phyloP scores from a whole-genome alignment of 495 filamentous ascomycete genomes.

The Choiromyces venosus region DNA sequence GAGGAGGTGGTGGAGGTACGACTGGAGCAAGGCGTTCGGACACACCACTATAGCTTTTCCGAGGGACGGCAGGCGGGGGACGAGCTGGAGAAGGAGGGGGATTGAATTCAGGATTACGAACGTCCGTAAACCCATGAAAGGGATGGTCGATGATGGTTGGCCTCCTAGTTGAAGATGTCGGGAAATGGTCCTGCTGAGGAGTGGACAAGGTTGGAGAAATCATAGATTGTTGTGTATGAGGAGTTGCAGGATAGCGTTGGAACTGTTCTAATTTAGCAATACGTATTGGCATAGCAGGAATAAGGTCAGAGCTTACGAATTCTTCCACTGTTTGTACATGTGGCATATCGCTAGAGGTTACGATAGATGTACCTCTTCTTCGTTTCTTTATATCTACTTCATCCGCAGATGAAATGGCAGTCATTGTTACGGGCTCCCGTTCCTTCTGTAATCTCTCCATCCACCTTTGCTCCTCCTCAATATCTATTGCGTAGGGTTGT shows the following conservation, averaged over 20 bases:
- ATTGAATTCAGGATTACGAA: constrained; percentile 43
- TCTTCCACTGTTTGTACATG: constrained; percentile 40
- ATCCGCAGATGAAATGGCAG: constrained; percentile 26
- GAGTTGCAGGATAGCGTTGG: constrained; percentile 37
- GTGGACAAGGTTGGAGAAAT: constrained; percentile 47
- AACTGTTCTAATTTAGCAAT: constrained; percentile 11
- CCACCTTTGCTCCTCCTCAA: constrained; percentile 48
- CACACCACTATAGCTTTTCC: constrained; percentile 82
- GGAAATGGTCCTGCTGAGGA: constrained; percentile 18
- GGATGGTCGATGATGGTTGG: constrained; percentile 37
- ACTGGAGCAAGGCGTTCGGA: constrained; percentile 58
- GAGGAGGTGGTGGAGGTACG: constrained; percentile 47
- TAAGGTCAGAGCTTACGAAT: constrained; percentile 34
- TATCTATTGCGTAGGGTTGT: constrained; percentile 42
- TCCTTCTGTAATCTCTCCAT: constrained; percentile 46
- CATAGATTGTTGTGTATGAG: constrained; percentile 34
- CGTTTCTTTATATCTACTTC: constrained; percentile 34
- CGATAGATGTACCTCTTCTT: constrained; percentile 49
- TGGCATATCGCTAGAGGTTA: constrained; percentile 17
- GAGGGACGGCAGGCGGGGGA: constrained; percentile 78
- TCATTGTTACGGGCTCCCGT: constrained; percentile 34
- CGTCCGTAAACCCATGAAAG: constrained; percentile 38
- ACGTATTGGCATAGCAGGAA: not conserved
- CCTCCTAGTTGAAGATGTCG: not conserved
- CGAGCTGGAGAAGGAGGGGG: constrained; percentile 52